These are phyloP conservation scores for Gossypium australe DNA, from an alignment of 345 rosid genomes.

Conservation along the genomic window DNA sequence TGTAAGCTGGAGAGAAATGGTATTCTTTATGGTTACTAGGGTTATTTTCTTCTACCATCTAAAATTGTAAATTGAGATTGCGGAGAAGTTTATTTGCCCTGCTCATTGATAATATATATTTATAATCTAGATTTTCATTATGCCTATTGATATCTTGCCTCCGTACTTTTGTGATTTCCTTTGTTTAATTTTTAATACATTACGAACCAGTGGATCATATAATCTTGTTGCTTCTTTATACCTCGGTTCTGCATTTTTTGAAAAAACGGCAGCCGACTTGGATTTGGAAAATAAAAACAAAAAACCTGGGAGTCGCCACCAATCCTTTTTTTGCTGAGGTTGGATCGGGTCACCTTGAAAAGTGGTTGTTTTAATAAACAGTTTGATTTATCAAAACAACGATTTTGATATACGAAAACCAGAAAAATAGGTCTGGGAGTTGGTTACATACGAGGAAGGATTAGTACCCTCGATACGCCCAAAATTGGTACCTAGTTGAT, in stretches of 20 bases:
- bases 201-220: not conserved
- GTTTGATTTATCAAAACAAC: too few species aligned
- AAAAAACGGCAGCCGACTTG: too few species aligned
- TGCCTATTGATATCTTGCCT: not conserved
- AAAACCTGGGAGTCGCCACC: too few species aligned
- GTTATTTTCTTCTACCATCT: not conserved
- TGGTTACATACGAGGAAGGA: too few species aligned
- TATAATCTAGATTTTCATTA: not conserved
- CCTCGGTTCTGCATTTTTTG: not conserved
- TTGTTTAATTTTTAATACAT: not conserved
- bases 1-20: not conserved
- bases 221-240: not conserved
- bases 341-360: too few species aligned
- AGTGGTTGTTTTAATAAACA: too few species aligned
- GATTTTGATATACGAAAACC: too few species aligned
- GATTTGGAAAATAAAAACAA: too few species aligned
- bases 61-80: not conserved
- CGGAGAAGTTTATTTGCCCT: not conserved
- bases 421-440: too few species aligned
- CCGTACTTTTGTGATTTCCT: not conserved
- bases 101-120: not conserved
- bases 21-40: not conserved
- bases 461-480: too few species aligned
- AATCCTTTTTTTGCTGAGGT: too few species aligned
- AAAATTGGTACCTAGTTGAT: too few species aligned